Percentiles rank a stretch among this genome's conserved stretches.
These are phyloP conservation scores for Ustilago esculenta DNA, from an alignment of 1,284 basidiomycete genomes.

Conservation along the genomic window DNA sequence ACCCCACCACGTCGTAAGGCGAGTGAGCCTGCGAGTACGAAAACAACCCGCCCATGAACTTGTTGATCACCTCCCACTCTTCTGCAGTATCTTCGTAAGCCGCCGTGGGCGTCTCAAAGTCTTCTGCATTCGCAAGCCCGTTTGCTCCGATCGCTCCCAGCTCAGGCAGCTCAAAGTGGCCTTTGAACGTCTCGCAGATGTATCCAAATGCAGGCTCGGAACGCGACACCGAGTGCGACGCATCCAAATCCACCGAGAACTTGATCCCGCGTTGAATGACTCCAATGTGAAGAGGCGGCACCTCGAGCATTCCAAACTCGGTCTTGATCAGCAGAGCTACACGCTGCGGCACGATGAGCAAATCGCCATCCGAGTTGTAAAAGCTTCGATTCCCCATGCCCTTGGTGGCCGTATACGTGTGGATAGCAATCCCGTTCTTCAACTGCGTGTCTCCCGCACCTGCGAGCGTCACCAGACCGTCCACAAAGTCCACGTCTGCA, in stretches of 20 bases:
- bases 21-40: slow-evolving; percentile 74
- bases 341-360: slow-evolving; percentile 76
- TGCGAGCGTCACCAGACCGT: slow-evolving; percentile 75
- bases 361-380: slow-evolving; percentile 76
- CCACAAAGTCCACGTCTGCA: slow-evolving; percentile 72
- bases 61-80: slow-evolving; percentile 66
- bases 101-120: slow-evolving; percentile 75
- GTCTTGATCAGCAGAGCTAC: slow-evolving; percentile 77
- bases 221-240: slow-evolving; percentile 51
- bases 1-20: slow-evolving; percentile 79
- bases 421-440: slow-evolving; percentile 69
- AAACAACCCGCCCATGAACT: slow-evolving; percentile 73
- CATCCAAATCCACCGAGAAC: slow-evolving; percentile 71
- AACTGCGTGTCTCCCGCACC: slow-evolving; percentile 75
- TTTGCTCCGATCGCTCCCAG: slow-evolving; percentile 75
- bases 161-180: slow-evolving; percentile 75
- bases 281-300: slow-evolving; percentile 74
- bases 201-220: slow-evolving; percentile 68
- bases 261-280: slow-evolving; percentile 76
- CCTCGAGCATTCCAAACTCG: slow-evolving; percentile 77
- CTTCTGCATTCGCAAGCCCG: slow-evolving; percentile 69
- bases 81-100: slow-evolving; percentile 75
- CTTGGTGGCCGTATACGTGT: slow-evolving; percentile 74
- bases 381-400: slow-evolving; percentile 76
- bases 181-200: slow-evolving; percentile 70